Conservation (phyloP, 2,329 filamentous ascomycete genomes). For the Cordyceps javanica region DNA sequence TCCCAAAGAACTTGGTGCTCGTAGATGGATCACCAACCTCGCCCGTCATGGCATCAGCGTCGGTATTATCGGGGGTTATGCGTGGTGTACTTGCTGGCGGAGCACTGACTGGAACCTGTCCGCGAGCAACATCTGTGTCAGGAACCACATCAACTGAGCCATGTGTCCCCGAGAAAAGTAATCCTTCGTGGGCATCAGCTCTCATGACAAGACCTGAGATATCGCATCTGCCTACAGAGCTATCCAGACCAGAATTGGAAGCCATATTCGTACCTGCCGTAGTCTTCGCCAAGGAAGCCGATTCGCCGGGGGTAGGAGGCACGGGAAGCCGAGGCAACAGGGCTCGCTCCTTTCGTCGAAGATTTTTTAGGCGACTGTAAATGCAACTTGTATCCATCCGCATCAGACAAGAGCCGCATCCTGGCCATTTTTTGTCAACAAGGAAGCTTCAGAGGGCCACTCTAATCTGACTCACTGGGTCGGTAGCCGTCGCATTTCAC, state of each 20-base stretch:
- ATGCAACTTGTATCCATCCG: neutral
- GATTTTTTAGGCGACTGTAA: neutral
- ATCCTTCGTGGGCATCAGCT: neutral
- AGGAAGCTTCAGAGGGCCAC: neutral
- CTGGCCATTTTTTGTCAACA: neutral
- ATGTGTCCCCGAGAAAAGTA: neutral
- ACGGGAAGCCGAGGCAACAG: neutral
- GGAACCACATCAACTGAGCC: neutral
- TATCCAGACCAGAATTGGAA: neutral
- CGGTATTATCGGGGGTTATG: neutral
- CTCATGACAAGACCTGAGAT: neutral
- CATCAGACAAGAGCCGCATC: neutral
- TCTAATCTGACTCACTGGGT: neutral
- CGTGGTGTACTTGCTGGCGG: neutral
- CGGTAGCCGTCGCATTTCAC: neutral
- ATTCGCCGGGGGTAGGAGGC: neutral
- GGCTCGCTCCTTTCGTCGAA: neutral
- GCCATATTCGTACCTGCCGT: neutral
- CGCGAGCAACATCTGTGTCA: neutral
- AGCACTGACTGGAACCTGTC: neutral
- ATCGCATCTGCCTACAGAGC: neutral
- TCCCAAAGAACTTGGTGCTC: constrained; percentile 7
- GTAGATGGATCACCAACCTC: neutral
- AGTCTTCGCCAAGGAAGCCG: neutral
- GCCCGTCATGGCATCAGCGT: neutral